phyloP scores from a whole-genome alignment of 2,329 filamentous ascomycete species.

The Tolypocladium endophyticum region DNA sequence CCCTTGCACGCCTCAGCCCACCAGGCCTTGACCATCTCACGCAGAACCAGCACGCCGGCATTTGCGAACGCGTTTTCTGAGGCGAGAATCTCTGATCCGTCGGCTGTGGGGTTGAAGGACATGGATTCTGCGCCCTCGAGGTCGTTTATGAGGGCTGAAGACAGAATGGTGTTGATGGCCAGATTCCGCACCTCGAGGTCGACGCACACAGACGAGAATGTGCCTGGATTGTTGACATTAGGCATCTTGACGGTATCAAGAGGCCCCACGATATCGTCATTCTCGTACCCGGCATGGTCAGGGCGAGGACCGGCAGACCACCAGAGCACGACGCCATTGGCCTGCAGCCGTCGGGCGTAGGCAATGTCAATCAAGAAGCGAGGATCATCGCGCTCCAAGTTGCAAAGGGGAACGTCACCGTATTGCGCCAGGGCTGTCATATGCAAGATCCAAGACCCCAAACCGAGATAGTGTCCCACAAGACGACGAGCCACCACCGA shows the following conservation, averaged over 20 bases:
- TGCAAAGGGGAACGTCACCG: constrained; percentile 89
- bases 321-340: constrained; percentile 91
- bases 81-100: constrained; percentile 47
- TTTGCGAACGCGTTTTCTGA: constrained; percentile 90
- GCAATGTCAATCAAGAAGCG: constrained; percentile 92
- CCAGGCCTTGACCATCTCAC: constrained; percentile 98
- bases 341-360: constrained; percentile 81
- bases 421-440: constrained; percentile 81
- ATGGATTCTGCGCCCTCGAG: constrained; percentile 83
- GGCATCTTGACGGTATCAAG: constrained; percentile 88
- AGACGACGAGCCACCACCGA: constrained; percentile 75
- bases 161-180: constrained; percentile 94
- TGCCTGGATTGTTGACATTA: constrained; percentile 82
- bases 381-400: constrained; percentile 88
- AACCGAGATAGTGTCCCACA: constrained; percentile 79
- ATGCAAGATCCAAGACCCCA: constrained; percentile 89
- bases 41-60: constrained; percentile 77
- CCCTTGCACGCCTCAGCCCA: constrained; percentile 89
- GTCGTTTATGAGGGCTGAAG: constrained; percentile 92
- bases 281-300: constrained; percentile 92
- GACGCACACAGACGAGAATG: constrained; percentile 92
- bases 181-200: constrained; percentile 90
- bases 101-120: constrained; percentile 56
- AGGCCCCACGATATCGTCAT: constrained; percentile 74
- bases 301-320: constrained; percentile 83